Evolutionary conservation across 129 eudicot genomes (phyloP), one percentile per base, ranked within the genome.

Genomic region (Flaveria trinervia): DNA sequence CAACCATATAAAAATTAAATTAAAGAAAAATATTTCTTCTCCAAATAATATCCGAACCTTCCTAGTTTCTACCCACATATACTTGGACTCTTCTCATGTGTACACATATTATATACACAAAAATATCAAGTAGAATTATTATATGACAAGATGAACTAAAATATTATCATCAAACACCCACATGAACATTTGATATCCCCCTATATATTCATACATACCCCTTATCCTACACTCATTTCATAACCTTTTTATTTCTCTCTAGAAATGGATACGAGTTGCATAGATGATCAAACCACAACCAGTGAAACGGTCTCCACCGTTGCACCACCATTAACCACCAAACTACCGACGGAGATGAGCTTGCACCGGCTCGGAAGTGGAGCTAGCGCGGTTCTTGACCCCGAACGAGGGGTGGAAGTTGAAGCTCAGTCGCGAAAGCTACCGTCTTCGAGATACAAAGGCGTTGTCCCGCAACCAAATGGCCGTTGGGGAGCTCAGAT

Each of bases 401-500:
- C 82, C 9, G 94, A 86, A 18, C 30, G 28, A 52, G 89, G 92
- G 3, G 71, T 78, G 18, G 97, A 85, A 77, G 92, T 87, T 15
- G 98, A 89, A 74, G 90, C 90, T 7, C 93, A 89, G 72, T 92
- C 96, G 13, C 75, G 83, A 18, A 92, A 92, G 81, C 90, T 92
- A 5, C 96, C 95, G 3, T 92, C 98, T 0, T 92, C 98, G 3
- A 68, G 83, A 57, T 92, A 68, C 86, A 93, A 93, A 70, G 98
- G 98, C 0, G 98, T 93, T 23, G 98, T 93, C 44, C 97, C 98
- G 0, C 98, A 93, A 77, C 98, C 96, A 0, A 93, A 93, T 52
- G 98, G 98, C 12, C 81, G 96, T 26, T 93, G 96, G 96, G 98
- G 98, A 0, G 97, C 98, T 44, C 98, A 93, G 79, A 93, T 93